These are phyloP conservation scores for Hymenoscyphus fraxineus DNA, from an alignment of 2,329 filamentous ascomycete genomes.

Conservation along the genomic window DNA sequence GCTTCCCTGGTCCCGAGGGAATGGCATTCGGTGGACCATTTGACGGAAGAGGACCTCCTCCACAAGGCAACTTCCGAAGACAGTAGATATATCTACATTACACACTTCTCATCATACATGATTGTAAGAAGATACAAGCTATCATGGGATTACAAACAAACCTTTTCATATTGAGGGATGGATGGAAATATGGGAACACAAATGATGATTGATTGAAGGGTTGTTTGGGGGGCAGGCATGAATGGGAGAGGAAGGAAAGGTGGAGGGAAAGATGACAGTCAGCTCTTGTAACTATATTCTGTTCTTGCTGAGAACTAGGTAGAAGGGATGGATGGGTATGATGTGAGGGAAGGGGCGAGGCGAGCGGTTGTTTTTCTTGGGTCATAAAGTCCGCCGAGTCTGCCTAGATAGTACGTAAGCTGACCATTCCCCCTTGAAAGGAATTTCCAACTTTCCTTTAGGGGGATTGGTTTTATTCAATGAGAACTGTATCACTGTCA, in stretches of 20 bases:
- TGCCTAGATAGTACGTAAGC: conserved; percentile 1
- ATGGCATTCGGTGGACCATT: conserved; percentile 49
- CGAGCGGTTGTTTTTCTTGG: no score
- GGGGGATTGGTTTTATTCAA: neutral
- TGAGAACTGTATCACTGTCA: conserved; percentile 10
- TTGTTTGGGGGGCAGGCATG: neutral
- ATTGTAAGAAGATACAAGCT: no score
- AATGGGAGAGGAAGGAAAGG: neutral
- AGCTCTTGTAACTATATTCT: conserved; percentile 12
- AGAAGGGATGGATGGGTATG: neutral
- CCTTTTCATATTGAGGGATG: neutral
- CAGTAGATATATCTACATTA: conserved; percentile 25
- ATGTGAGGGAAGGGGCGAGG: no score
- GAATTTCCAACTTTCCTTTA: no score
- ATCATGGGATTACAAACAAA: neutral
- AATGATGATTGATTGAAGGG: no score
- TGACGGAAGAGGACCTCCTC: conserved; percentile 54
- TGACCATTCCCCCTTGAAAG: no score
- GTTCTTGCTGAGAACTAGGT: neutral
- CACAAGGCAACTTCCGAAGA: conserved; percentile 44
- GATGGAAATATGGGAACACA: neutral
- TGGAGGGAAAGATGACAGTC: neutral
- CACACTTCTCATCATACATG: neutral
- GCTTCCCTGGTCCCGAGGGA: conserved; percentile 53
- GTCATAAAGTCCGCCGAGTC: neutral